Base-by-base conservation (phyloP, 148 eudicot genomes). In the Euryodendron excelsum region DNA sequence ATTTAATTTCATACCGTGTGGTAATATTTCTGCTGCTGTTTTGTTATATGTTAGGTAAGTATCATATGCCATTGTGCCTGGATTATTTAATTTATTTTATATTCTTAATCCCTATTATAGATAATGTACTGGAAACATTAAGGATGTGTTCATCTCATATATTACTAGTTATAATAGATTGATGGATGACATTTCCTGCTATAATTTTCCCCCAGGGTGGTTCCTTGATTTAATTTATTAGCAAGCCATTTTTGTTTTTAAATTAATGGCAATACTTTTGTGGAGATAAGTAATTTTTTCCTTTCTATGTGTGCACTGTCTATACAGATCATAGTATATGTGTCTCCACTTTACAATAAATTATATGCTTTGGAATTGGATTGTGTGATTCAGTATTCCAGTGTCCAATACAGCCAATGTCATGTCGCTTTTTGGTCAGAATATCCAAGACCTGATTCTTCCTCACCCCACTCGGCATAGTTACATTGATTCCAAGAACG, bases 311-410 rank as follows among this genome's bases (percentile, higher is more conserved):
- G n/a, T n/a, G n/a, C n/a, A n/a, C n/a, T n/a, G n/a, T n/a, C n/a
- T n/a, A n/a, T n/a, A n/a, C n/a, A n/a, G n/a, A n/a, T n/a, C n/a
- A n/a, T n/a, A n/a, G n/a, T n/a, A n/a, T n/a, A n/a, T n/a, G n/a
- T n/a, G n/a, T n/a, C n/a, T n/a, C n/a, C n/a, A n/a, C n/a, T n/a
- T n/a, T n/a, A n/a, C n/a, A n/a, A n/a, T n/a, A n/a, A n/a, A n/a
- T n/a, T n/a, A n/a, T 20, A 31, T 63, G 68, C n/a, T 63, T 63
- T 31, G 39, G 68, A 36, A 63, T 31, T 63, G 68, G 37, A 63
- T 63, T 63, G 39, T 63, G 68, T 21, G 15, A 63, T 63, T 61
- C 30, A 0, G 37, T 30, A 62, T 30, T 63, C 37, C 7, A 63
- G 6, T 39, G 2, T 31, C 17, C 8, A 5, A 63, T 18, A 33